Conservation (phyloP, 352 stramenopile species). For the Phytopythium litorale region DNA sequence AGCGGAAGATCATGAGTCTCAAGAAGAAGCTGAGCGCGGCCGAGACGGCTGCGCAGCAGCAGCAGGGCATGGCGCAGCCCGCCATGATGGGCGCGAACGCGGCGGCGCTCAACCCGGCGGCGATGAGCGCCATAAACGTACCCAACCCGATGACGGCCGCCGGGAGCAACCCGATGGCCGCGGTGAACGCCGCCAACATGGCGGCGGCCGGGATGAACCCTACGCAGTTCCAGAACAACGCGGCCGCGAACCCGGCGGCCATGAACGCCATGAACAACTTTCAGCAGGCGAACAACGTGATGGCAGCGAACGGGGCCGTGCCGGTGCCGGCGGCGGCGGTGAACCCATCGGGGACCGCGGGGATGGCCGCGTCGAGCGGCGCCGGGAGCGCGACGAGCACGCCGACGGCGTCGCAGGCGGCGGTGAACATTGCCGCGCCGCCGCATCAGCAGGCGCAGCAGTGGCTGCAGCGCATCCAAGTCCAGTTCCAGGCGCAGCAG, state of each 20-base stretch:
- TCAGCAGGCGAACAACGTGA: slow-evolving; percentile 33
- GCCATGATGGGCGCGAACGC: slow-evolving; percentile 21
- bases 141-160: slow-evolving; percentile 7
- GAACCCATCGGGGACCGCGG: slow-evolving; percentile 25
- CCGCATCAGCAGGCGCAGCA: slow-evolving; percentile 76
- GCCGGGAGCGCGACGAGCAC: slow-evolving; percentile 14
- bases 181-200: slow-evolving; percentile 11
- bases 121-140: slow-evolving; percentile 27
- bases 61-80: slow-evolving; percentile 8
- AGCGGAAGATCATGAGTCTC: slow-evolving; percentile 77
- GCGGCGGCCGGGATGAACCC: slow-evolving; percentile 21
- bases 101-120: slow-evolving; percentile 10
- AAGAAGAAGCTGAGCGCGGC: slow-evolving; percentile 62
- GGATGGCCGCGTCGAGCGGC: slow-evolving; percentile 21
- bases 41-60: slow-evolving; percentile 19
- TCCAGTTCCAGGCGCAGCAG: slow-evolving; percentile 79
- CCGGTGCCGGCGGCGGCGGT: slow-evolving; percentile 19
- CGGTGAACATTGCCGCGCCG: slow-evolving; percentile 26
- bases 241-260: slow-evolving; percentile 27
- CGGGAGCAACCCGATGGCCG: slow-evolving; percentile 12
- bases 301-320: slow-evolving; percentile 17
- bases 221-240: slow-evolving; percentile 32
- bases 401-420: slow-evolving; percentile 12
- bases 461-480: slow-evolving; percentile 76
- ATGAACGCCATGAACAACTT: slow-evolving; percentile 42